These are phyloP conservation scores for Diaporthe eres DNA, from an alignment of 2,329 filamentous ascomycete species.

Conservation along the genomic window DNA sequence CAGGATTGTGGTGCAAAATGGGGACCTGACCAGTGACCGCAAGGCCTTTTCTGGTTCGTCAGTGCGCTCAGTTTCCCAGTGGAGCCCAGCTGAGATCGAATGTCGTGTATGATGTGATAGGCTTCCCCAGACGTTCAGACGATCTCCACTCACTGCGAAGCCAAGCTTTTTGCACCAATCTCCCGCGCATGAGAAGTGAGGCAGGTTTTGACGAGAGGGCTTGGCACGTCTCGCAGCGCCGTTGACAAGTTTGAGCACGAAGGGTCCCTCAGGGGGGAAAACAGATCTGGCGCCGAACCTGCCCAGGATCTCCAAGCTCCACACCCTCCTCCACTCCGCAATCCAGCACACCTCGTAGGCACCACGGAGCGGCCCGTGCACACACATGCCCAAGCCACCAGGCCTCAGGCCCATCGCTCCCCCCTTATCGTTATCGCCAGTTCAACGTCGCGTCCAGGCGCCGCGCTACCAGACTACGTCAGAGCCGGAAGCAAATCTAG, in stretches of 20 bases:
- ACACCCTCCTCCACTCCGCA: background rate
- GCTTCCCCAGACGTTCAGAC: conserved; percentile 27
- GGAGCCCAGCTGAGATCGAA: background rate
- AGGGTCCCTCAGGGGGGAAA: conserved; percentile 26
- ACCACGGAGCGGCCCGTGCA: conserved; percentile 8
- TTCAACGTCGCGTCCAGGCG: conserved; percentile 16
- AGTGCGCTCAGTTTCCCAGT: background rate
- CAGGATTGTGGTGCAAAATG: background rate
- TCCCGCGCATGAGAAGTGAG: background rate
- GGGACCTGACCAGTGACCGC: background rate
- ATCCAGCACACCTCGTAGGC: background rate
- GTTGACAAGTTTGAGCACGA: conserved; percentile 5
- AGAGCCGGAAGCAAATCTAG: conserved; percentile 1
- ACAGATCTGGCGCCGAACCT: conserved; percentile 26
- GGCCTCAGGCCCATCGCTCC: background rate
- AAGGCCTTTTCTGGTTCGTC: background rate
- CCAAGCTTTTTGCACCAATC: conserved; percentile 29
- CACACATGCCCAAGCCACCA: background rate
- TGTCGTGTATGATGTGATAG: background rate
- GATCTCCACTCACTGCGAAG: conserved; percentile 17
- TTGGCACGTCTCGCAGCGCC: conserved; percentile 28
- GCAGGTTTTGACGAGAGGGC: conserved; percentile 30
- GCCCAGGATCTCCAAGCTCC: conserved; percentile 4
- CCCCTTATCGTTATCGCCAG: conserved; percentile 28
- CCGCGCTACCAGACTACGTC: conserved; percentile 21